A percentile compares a stretch with the other conserved stretches of the same genome.
Evolutionary conservation across 176 grass and related monocot genomes (phyloP).

Genomic region (Musa troglodytarum): DNA sequence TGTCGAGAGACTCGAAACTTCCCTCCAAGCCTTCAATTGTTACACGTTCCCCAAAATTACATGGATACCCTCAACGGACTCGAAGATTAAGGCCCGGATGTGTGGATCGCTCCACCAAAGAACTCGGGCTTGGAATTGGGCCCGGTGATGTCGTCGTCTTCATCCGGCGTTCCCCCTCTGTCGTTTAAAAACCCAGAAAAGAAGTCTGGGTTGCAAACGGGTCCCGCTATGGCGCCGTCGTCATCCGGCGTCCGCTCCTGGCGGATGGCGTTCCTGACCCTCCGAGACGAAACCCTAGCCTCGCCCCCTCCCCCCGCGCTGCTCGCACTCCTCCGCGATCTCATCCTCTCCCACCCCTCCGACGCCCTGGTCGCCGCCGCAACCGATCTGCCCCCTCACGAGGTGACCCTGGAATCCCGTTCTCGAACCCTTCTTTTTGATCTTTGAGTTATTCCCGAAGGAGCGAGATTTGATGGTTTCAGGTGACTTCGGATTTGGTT

Average conservation of each 20-base stretch:
- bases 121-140: no score
- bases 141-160: no score
- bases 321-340: conserved; percentile 62
- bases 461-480: conserved; percentile 1
- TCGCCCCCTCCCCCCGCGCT: conserved; percentile 37
- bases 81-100: no score
- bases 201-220: no score
- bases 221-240: conserved; percentile 24
- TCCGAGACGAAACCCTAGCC: conserved; percentile 75
- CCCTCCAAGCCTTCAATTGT: no score
- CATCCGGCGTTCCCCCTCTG: no score
- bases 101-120: no score
- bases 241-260: conserved; percentile 42
- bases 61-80: no score
- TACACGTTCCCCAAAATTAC: no score
- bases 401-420: conserved; percentile 27
- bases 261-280: conserved; percentile 75
- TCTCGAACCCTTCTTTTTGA: conserved; percentile 10
- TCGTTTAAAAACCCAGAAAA: no score
- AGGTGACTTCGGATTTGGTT: conserved; percentile 75
- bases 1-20: no score
- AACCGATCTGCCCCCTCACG: conserved; percentile 50
- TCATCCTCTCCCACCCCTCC: conserved; percentile 38
- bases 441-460: neutral
- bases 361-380: conserved; percentile 48